Conservation (phyloP, 352 stramenopile genomes). For the Globisporangium nodosum region DNA sequence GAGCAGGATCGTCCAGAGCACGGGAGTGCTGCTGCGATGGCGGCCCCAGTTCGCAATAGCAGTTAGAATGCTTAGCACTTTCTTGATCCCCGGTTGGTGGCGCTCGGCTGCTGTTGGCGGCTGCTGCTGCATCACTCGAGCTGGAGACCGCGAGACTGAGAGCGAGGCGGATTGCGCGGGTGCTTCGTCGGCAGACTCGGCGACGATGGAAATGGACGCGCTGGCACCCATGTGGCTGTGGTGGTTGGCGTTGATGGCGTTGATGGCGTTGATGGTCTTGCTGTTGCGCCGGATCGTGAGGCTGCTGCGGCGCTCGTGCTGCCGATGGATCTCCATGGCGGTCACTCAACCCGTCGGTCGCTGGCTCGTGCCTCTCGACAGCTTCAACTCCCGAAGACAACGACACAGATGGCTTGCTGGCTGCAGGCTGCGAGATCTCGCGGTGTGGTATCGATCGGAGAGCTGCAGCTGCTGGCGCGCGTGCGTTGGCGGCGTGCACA, state of each 20-base stretch:
- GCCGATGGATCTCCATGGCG: too few species aligned
- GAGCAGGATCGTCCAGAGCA: conserved; percentile 11
- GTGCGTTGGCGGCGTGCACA: too few species aligned
- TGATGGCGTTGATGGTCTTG: not conserved
- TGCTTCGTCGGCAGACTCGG: not conserved
- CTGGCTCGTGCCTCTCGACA: too few species aligned
- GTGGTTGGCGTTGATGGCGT: too few species aligned
- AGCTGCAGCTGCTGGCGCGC: too few species aligned
- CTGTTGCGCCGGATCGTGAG: conserved; percentile 5
- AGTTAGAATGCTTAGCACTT: too few species aligned
- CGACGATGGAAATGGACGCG: not conserved
- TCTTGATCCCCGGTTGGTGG: not conserved
- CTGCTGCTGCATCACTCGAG: not conserved
- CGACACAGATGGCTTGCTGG: too few species aligned
- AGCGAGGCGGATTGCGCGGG: not conserved
- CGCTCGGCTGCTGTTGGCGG: not conserved
- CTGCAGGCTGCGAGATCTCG: too few species aligned
- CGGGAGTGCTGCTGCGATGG: not conserved
- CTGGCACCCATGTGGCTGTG: too few species aligned
- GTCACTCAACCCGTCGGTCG: too few species aligned
- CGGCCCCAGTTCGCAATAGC: not conserved
- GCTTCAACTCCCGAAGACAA: too few species aligned
- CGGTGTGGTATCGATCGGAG: too few species aligned
- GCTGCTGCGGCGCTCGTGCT: not conserved
- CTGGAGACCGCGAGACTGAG: not conserved